These are phyloP conservation scores for Fusarium piperis DNA, from an alignment of 2,329 filamentous ascomycete species.

Conservation along the genomic window DNA sequence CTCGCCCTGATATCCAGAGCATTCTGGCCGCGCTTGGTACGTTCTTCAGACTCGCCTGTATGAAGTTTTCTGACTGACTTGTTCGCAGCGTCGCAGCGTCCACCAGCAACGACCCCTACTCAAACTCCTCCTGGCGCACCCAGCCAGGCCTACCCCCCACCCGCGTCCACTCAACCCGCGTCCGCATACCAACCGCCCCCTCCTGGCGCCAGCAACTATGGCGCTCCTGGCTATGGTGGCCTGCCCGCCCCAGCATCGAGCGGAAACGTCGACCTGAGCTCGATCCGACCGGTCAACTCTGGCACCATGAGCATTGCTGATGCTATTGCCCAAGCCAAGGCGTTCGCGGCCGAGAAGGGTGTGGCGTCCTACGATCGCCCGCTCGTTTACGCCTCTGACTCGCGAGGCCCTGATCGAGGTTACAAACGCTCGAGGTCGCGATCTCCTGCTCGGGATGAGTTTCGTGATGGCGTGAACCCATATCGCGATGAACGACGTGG, in stretches of 20 bases:
- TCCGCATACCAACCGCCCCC: slow-evolving; percentile 53
- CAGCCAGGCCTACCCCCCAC: slow-evolving; percentile 52
- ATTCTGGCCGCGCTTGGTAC: slow-evolving; percentile 61
- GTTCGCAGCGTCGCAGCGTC: slow-evolving; percentile 55
- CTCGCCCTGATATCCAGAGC: slow-evolving; percentile 49
- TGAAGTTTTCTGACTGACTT: slow-evolving; percentile 32
- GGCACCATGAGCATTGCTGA: slow-evolving; percentile 86
- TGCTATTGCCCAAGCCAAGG: slow-evolving; percentile 85
- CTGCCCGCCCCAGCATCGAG: slow-evolving; percentile 76
- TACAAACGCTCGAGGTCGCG: slow-evolving; percentile 76
- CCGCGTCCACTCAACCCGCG: slow-evolving; percentile 47
- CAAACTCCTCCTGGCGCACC: slow-evolving; percentile 53
- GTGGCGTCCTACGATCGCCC: slow-evolving; percentile 70
- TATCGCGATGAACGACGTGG: slow-evolving; percentile 87
- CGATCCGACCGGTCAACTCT: slow-evolving; percentile 80
- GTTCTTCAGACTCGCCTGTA: slow-evolving; percentile 27
- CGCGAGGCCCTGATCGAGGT: slow-evolving; percentile 53
- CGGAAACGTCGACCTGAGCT: slow-evolving; percentile 82
- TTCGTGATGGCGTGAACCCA: slow-evolving; percentile 80
- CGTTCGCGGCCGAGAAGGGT: slow-evolving; percentile 82
- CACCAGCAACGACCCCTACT: slow-evolving; percentile 52
- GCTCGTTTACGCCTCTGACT: slow-evolving; percentile 54
- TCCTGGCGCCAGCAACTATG: slow-evolving; percentile 39
- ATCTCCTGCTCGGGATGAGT: slow-evolving; percentile 77
- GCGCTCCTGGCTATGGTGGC: slow-evolving; percentile 51